phyloP scores from a whole-genome alignment of 257 asterid genomes.

The Plantago major region DNA sequence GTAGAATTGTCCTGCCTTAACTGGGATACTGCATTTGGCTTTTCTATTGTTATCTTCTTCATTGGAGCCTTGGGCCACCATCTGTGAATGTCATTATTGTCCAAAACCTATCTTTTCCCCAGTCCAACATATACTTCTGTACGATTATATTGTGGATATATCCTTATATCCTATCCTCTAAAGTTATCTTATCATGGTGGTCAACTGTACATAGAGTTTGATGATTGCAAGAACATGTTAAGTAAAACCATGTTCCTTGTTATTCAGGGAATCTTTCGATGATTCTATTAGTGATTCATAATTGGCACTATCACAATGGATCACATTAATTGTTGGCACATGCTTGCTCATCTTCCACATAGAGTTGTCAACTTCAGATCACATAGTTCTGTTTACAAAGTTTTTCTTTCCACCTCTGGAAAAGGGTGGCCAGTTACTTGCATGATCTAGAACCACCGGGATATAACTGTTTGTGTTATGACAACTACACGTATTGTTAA shows the following conservation, averaged over 20 bases:
- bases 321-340: slow-evolving; percentile 4
- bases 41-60: slow-evolving; percentile 16
- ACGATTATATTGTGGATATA: slow-evolving; percentile 5
- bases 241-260: slow-evolving; percentile 15
- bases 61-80: slow-evolving; percentile 31
- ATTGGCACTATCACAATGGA: not conserved
- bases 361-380: slow-evolving; percentile 23
- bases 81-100: slow-evolving; percentile 3
- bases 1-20: slow-evolving; percentile 19
- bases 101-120: slow-evolving; percentile 13
- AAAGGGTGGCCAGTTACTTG: not conserved
- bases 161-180: slow-evolving; percentile 15
- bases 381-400: not conserved
- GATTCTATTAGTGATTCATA: not conserved
- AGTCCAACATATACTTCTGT: slow-evolving; percentile 1
- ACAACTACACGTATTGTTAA: no score
- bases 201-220: slow-evolving; percentile 14
- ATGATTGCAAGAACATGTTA: slow-evolving; percentile 14
- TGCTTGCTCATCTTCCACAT: slow-evolving; percentile 2
- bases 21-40: slow-evolving; percentile 13
- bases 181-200: slow-evolving; percentile 9
- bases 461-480: no score
- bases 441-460: no score
- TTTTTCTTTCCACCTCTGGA: slow-evolving; percentile 1
- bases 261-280: slow-evolving; percentile 5